phyloP scores from a whole-genome alignment of 2,329 filamentous ascomycete species.

The Aureobasidium uvarum region DNA sequence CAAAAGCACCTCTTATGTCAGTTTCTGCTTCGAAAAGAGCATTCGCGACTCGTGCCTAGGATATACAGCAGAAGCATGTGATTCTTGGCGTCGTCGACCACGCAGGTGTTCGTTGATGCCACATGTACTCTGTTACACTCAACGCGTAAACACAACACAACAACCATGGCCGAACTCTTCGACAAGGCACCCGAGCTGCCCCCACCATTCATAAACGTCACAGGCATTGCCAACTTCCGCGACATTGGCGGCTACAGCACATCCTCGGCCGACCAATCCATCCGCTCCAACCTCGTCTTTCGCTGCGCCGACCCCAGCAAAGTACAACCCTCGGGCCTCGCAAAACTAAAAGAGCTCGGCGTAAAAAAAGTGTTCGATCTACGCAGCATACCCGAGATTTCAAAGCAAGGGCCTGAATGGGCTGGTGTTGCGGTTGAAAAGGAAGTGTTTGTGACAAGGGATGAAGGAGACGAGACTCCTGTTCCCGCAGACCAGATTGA shows the following conservation, averaged over 20 bases:
- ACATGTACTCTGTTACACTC: neutral
- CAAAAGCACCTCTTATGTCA: conserved; percentile 2
- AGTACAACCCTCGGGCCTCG: conserved; percentile 55
- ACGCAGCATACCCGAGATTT: conserved; percentile 60
- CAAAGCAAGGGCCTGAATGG: conserved; percentile 42
- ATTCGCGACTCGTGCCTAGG: neutral
- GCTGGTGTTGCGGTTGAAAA: conserved; percentile 33
- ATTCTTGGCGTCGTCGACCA: conserved; percentile 16
- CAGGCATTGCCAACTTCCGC: conserved; percentile 66
- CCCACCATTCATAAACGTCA: conserved; percentile 45
- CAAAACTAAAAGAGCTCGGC: conserved; percentile 53
- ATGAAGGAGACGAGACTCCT: conserved; percentile 37
- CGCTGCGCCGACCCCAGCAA: conserved; percentile 66
- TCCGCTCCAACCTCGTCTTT: conserved; percentile 59
- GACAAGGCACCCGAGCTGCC: conserved; percentile 26
- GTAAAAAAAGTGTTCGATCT: conserved; percentile 68
- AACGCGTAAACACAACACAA: neutral
- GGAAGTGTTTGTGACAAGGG: conserved; percentile 31
- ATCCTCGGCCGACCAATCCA: conserved; percentile 39
- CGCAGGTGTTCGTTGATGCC: conserved; percentile 5
- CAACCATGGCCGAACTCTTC: conserved; percentile 20
- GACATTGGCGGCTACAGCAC: conserved; percentile 60
- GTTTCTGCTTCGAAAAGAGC: neutral
- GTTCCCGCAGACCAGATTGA: conserved; percentile 46
- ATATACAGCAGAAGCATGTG: conserved; percentile 8